A percentile compares a stretch with the other conserved stretches of the same genome.
phyloP scores from a whole-genome alignment of 129 eudicot species.

The Flaveria ramosissima region DNA sequence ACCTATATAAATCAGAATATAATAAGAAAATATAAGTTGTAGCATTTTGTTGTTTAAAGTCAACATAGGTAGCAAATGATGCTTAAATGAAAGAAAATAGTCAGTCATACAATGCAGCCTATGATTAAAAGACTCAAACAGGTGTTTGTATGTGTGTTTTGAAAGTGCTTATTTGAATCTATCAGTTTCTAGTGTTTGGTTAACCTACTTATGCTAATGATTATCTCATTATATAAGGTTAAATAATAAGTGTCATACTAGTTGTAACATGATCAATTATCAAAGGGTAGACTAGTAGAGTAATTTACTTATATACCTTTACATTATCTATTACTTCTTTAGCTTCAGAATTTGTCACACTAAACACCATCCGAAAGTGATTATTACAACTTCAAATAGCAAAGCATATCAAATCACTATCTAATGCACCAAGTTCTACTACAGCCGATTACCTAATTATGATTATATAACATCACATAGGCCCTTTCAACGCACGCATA shows the following conservation, averaged over 20 bases:
- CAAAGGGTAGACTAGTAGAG: not conserved
- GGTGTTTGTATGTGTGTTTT: constrained; percentile 4
- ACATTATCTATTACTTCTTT: not conserved
- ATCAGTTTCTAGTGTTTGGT: not conserved
- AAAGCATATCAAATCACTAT: not conserved
- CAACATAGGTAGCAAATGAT: not conserved
- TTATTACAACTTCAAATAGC: not conserved
- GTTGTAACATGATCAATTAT: not conserved
- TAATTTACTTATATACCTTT: not conserved
- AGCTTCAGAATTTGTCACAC: not conserved
- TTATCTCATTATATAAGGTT: not conserved
- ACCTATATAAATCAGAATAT: constrained; percentile 49
- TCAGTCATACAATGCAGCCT: not conserved
- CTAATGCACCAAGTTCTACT: not conserved
- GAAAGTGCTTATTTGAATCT: not conserved
- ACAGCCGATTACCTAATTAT: not conserved
- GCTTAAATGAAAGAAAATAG: not conserved
- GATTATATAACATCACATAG: not conserved
- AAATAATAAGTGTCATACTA: not conserved
- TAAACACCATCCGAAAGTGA: not conserved
- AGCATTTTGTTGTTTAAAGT: not conserved
- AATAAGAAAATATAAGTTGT: constrained; percentile 10
- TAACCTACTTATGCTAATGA: not conserved
- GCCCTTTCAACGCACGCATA: not conserved
- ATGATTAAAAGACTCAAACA: not conserved